phyloP scores from a whole-genome alignment of 768 basidiomycete genomes.

The Tremella mesenterica region DNA sequence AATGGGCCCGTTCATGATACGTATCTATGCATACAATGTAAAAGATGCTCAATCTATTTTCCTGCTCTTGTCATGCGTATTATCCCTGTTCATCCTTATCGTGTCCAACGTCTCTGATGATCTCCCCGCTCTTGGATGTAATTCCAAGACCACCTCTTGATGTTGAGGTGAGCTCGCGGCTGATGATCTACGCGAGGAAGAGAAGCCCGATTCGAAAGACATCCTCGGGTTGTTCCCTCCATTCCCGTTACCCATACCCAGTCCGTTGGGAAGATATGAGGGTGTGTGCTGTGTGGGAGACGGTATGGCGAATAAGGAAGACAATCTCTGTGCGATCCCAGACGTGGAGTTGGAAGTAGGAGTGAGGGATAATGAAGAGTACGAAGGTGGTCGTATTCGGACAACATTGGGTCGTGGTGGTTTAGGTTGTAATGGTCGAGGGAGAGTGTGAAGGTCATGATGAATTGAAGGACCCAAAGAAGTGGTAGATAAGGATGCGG shows the following conservation, averaged over 20 bases:
- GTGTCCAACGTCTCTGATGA: neutral
- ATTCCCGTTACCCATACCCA: too few species aligned
- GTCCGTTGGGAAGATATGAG: neutral
- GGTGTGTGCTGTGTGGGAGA: slow-evolving; percentile 16
- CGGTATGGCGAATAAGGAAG: slow-evolving; percentile 27
- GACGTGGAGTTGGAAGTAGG: neutral
- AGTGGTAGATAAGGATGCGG: neutral
- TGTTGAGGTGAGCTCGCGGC: neutral
- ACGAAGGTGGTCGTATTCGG: slow-evolving; percentile 13
- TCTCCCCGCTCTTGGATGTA: neutral
- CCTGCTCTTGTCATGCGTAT: neutral
- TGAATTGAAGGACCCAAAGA: slow-evolving; percentile 4
- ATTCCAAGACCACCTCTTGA: neutral
- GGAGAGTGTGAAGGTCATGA: slow-evolving; percentile 3
- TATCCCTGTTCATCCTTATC: neutral
- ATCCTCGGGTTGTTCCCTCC: neutral
- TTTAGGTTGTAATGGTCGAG: neutral
- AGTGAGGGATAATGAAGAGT: neutral
- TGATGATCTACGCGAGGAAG: slow-evolving; percentile 1
- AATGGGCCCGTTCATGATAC: neutral
- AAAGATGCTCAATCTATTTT: neutral
- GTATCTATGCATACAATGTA: neutral
- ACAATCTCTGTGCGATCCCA: slow-evolving; percentile 13
- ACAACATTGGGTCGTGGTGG: slow-evolving; percentile 18
- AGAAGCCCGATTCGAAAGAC: slow-evolving; percentile 1